Conservation (phyloP, 2,329 filamentous ascomycete genomes). For the Ophiocordyceps camponoti-leonardi region DNA sequence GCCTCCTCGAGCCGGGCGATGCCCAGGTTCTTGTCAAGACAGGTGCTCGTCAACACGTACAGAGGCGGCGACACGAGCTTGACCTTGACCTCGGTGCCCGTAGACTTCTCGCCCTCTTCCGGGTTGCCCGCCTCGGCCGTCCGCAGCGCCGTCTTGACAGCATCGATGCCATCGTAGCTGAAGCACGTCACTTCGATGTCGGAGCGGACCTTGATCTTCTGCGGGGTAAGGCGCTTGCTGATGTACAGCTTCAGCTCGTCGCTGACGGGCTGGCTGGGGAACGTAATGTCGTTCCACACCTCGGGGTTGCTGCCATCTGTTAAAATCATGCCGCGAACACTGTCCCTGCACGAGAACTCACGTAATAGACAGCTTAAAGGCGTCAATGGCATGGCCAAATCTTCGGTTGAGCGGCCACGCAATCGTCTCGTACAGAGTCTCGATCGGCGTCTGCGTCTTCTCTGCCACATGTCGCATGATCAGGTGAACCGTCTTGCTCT, state of each 20-base stretch:
- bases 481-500: conserved; percentile 98
- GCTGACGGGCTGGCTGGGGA: conserved; percentile 69
- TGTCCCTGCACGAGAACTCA: conserved; percentile 23
- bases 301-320: conserved; percentile 58
- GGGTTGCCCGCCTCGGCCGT: conserved; percentile 89
- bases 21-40: conserved; percentile 78
- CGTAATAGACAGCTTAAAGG: conserved; percentile 99
- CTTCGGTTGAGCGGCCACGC: conserved; percentile 96
- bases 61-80: conserved; percentile 94
- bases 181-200: conserved; percentile 94
- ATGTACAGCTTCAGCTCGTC: conserved; percentile 92
- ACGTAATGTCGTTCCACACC: conserved; percentile 85
- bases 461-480: conserved; percentile 98
- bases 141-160: conserved; percentile 83
- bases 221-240: conserved; percentile 87
- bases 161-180: conserved; percentile 95
- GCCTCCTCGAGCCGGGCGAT: conserved; percentile 76
- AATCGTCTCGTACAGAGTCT: conserved; percentile 84
- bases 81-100: conserved; percentile 92
- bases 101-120: conserved; percentile 15
- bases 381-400: conserved; percentile 90
- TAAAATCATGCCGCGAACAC: not conserved
- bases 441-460: conserved; percentile 88
- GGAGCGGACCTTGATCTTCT: conserved; percentile 96
- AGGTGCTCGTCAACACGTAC: conserved; percentile 91